A percentile compares a stretch with the other conserved stretches of the same genome.
Conservation (phyloP, 1,284 basidiomycete genomes). For the Phaffia rhodozyma region DNA sequence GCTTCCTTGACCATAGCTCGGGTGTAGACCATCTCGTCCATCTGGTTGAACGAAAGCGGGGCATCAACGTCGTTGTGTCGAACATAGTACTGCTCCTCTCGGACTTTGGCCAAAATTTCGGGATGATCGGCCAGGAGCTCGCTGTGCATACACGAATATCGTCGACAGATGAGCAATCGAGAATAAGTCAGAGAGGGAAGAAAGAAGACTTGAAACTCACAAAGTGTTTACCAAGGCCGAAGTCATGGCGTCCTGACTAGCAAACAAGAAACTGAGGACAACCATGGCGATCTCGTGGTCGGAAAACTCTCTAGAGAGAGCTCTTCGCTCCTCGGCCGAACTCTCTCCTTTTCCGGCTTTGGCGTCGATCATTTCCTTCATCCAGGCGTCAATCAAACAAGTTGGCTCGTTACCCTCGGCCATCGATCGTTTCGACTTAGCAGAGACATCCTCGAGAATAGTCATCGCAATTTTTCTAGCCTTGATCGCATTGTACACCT, state of each 20-base stretch:
- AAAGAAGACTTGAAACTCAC: background rate
- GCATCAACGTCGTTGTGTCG: constrained; percentile 66
- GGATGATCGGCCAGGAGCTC: constrained; percentile 92
- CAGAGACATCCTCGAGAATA: constrained; percentile 70
- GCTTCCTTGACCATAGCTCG: constrained; percentile 87
- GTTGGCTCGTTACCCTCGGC: constrained; percentile 66
- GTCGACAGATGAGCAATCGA: constrained; percentile 28
- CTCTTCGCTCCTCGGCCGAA: constrained; percentile 39
- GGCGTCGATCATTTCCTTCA: constrained; percentile 53
- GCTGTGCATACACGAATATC: constrained; percentile 63
- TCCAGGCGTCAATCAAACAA: constrained; percentile 91
- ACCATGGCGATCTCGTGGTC: constrained; percentile 96
- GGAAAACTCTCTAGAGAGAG: constrained; percentile 61
- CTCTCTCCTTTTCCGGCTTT: constrained; percentile 58
- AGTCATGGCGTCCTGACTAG: constrained; percentile 97
- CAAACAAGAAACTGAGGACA: constrained; percentile 90
- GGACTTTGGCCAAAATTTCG: constrained; percentile 74
- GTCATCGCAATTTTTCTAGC: constrained; percentile 79
- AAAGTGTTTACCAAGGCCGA: constrained; percentile 43
- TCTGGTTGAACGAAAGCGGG: constrained; percentile 74
- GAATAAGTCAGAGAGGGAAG: background rate
- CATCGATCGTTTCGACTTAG: constrained; percentile 71
- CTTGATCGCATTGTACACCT: constrained; percentile 88
- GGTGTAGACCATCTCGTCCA: constrained; percentile 89
- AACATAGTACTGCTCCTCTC: constrained; percentile 78